These are phyloP conservation scores for Clonostachys chloroleuca DNA, from an alignment of 2,329 filamentous ascomycete species.

Conservation along the genomic window DNA sequence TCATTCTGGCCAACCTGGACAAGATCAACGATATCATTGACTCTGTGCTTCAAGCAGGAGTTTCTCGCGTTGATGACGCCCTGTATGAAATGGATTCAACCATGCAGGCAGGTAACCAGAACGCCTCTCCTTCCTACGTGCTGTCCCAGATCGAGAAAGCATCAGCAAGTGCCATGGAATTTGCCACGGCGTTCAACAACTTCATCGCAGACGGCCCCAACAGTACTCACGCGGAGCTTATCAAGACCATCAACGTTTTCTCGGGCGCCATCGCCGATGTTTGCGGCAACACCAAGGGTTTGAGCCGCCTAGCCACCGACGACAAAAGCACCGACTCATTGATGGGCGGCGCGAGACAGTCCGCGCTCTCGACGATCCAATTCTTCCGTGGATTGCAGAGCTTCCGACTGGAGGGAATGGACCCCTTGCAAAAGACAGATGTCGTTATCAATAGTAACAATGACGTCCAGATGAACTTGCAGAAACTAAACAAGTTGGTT, in stretches of 20 bases:
- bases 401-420: conserved; percentile 87
- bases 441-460: conserved; percentile 97
- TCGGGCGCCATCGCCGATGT: conserved; percentile 89
- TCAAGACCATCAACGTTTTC: conserved; percentile 88
- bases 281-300: conserved; percentile 92
- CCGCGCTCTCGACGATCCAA: conserved; percentile 81
- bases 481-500: conserved; percentile 88
- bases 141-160: conserved; percentile 97
- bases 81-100: conserved; percentile 95
- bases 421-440: conserved; percentile 88
- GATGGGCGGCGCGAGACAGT: conserved; percentile 75
- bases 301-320: conserved; percentile 87
- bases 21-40: conserved; percentile 99
- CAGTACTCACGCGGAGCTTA: conserved; percentile 83
- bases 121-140: conserved; percentile 89
- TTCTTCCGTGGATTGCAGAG: conserved; percentile 95
- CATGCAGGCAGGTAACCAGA: conserved; percentile 99
- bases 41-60: conserved; percentile 88
- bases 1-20: conserved; percentile 79
- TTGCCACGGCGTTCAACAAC: conserved; percentile 97
- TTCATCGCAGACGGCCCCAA: conserved; percentile 96
- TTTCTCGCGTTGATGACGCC: conserved; percentile 91
- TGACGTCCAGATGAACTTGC: conserved; percentile 90
- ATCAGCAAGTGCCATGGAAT: conserved; percentile 89
- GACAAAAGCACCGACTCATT: conserved; percentile 91